Conservation (phyloP, 331 rosid species). For the Acacia pycnantha region DNA sequence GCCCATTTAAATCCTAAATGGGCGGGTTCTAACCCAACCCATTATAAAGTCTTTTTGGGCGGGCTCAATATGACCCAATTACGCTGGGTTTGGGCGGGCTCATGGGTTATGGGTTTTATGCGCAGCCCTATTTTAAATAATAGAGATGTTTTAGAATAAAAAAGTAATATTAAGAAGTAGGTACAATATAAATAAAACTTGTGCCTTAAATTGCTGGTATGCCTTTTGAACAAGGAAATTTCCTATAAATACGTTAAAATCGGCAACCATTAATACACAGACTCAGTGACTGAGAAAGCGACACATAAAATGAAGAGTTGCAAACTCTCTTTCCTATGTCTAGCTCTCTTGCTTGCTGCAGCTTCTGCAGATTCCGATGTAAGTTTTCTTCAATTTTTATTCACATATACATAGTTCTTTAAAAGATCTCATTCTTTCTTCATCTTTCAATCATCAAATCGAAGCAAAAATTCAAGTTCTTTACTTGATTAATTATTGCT, state of each 20-base stretch:
- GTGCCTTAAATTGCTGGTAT: background rate
- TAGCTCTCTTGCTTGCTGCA: slow-evolving; percentile 26
- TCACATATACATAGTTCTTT: background rate
- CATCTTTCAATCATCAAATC: background rate
- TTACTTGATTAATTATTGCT: background rate
- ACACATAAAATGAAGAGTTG: slow-evolving; percentile 20
- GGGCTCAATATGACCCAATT: too few relatives aligned
- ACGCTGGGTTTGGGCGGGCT: too few relatives aligned
- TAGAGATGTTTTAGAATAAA: background rate
- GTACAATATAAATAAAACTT: too few relatives aligned
- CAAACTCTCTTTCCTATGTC: background rate
- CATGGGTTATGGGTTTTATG: too few relatives aligned
- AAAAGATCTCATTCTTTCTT: background rate
- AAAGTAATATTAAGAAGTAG: too few relatives aligned
- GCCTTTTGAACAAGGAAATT: background rate
- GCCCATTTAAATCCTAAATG: too few relatives aligned
- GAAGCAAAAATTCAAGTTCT: background rate
- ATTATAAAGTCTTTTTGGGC: too few relatives aligned
- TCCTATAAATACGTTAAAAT: slow-evolving; percentile 4
- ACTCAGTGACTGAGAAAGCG: background rate
- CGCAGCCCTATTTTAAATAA: too few relatives aligned
- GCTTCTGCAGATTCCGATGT: slow-evolving; percentile 26
- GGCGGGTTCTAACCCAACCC: too few relatives aligned
- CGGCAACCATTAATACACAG: background rate
- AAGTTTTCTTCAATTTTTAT: background rate